phyloP scores from a whole-genome alignment of 1,284 basidiomycete genomes.

The Irpex rosettiformis region DNA sequence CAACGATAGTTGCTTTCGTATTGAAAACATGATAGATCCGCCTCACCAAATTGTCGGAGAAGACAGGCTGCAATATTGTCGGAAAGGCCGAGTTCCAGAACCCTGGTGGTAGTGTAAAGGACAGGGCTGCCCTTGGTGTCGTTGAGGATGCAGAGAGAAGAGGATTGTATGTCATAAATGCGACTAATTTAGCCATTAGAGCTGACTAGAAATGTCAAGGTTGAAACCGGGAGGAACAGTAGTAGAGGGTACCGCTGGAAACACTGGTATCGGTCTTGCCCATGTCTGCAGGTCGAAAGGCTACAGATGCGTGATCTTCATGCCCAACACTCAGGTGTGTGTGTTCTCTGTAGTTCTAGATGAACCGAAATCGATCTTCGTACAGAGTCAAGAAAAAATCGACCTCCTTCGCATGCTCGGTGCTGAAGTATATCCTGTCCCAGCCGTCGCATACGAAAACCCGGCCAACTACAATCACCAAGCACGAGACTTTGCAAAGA shows the following conservation, averaged over 20 bases:
- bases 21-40: constrained; percentile 59
- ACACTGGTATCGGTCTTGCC: constrained; percentile 96
- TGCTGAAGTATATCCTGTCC: constrained; percentile 93
- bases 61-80: constrained; percentile 85
- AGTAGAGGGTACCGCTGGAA: constrained; percentile 98
- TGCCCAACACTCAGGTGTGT: constrained; percentile 90
- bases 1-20: not conserved
- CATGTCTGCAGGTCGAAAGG: constrained; percentile 92
- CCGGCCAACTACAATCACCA: constrained; percentile 99
- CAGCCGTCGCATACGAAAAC: constrained; percentile 95
- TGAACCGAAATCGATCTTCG: not conserved
- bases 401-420: constrained; percentile 96
- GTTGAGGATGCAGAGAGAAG: constrained; percentile 86
- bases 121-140: constrained; percentile 92
- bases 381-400: constrained; percentile 94
- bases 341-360: not conserved
- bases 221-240: constrained; percentile 92
- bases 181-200: not conserved
- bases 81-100: constrained; percentile 99
- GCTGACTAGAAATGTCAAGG: constrained; percentile 37
- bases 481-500: constrained; percentile 83
- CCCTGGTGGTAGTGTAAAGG: constrained; percentile 98
- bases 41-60: constrained; percentile 81
- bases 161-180: constrained; percentile 56
- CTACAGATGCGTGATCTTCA: constrained; percentile 99